phyloP scores from a whole-genome alignment of 1,139 yeast genomes.

The Pichia sp. region DNA sequence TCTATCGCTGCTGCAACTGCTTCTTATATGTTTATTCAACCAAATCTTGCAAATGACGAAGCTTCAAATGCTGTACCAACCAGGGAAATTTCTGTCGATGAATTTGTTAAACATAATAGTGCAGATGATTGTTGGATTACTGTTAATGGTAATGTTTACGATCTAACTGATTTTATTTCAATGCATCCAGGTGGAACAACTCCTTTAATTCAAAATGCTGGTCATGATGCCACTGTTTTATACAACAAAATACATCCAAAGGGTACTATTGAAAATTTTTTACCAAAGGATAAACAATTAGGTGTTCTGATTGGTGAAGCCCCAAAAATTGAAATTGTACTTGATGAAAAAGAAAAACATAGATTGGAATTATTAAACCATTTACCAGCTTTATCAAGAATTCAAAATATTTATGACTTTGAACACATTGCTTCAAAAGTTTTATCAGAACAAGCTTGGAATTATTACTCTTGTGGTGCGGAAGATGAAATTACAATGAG shows the following conservation, averaged over 20 bases:
- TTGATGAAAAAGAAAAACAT: constrained; percentile 31
- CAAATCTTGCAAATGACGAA: constrained; percentile 15
- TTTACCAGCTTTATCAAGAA: constrained; percentile 26
- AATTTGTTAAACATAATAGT: constrained; percentile 59
- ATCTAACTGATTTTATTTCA: constrained; percentile 68
- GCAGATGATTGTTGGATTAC: constrained; percentile 84
- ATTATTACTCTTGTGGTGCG: constrained; percentile 32
- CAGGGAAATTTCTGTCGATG: constrained; percentile 33
- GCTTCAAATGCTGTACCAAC: constrained; percentile 4
- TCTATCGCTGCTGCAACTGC: constrained; percentile 10
- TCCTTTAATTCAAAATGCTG: constrained; percentile 73
- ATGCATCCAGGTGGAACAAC: constrained; percentile 88
- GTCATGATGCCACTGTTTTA: constrained; percentile 83
- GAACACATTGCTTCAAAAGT: constrained; percentile 32
- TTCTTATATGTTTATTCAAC: constrained; percentile 7
- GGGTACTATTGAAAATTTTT: constrained; percentile 39
- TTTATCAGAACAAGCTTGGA: constrained; percentile 31
- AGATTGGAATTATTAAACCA: constrained; percentile 21
- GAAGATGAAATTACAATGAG: constrained; percentile 33
- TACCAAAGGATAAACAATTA: constrained; percentile 33
- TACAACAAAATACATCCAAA: constrained; percentile 76
- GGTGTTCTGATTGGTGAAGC: constrained; percentile 34
- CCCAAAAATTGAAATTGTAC: constrained; percentile 29
- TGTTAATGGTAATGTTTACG: constrained; percentile 77
- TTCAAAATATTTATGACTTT: constrained; percentile 32